Conservation (phyloP, 169 alveolate species). For the Plasmodium knowlesi region DNA sequence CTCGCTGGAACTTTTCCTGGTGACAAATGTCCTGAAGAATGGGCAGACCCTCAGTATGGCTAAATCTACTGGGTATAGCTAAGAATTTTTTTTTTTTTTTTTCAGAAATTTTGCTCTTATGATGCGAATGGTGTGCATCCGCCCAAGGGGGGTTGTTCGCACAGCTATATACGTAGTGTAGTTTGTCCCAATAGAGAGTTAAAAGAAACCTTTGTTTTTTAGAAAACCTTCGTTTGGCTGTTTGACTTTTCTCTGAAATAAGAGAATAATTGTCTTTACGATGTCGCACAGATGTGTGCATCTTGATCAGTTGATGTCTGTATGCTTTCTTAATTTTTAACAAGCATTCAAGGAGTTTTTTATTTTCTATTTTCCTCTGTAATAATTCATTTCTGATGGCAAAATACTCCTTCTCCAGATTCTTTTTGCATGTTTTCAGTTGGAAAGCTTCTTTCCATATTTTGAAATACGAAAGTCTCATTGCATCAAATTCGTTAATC, state of each 20-base stretch:
- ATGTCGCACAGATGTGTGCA: background rate
- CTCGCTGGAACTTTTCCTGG: background rate
- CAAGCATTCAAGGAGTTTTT: slow-evolving; percentile 39
- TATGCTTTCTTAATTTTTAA: slow-evolving; percentile 14
- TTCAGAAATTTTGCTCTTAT: background rate
- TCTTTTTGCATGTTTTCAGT: slow-evolving; percentile 30
- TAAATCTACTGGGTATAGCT: background rate
- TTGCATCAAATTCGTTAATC: slow-evolving; percentile 6
- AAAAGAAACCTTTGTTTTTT: slow-evolving; percentile 28
- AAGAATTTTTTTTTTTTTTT: background rate
- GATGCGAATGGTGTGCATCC: background rate
- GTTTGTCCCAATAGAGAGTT: slow-evolving; percentile 23
- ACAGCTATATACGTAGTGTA: background rate
- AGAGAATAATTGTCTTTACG: background rate
- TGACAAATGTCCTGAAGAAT: background rate
- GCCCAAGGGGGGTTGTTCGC: background rate
- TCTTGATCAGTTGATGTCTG: slow-evolving; percentile 18
- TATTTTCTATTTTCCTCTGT: slow-evolving; percentile 60
- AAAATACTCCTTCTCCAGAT: slow-evolving; percentile 19
- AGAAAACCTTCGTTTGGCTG: slow-evolving; percentile 7
- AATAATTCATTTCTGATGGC: slow-evolving; percentile 31
- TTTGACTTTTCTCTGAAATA: background rate
- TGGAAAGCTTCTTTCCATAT: slow-evolving; percentile 27
- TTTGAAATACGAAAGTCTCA: slow-evolving; percentile 32
- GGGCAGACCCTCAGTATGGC: background rate